phyloP scores from a whole-genome alignment of 2,329 filamentous ascomycete genomes.

The Thelonectria blattea region DNA sequence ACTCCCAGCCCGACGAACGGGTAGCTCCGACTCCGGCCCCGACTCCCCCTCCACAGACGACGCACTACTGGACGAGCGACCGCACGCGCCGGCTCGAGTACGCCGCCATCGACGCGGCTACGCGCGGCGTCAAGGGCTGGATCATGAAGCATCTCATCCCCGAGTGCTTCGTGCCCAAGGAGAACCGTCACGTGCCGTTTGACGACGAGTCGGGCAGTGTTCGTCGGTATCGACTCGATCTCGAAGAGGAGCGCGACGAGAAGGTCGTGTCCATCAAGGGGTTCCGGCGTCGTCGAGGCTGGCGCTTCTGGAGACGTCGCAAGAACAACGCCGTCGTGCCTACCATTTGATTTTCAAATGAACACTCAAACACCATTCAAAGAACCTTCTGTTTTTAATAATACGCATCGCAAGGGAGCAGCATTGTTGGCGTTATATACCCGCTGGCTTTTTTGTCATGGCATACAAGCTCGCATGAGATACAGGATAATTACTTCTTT shows the following conservation, averaged over 20 bases:
- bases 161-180: slow-evolving; percentile 63
- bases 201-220: slow-evolving; percentile 70
- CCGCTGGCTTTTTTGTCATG: slow-evolving; percentile 39
- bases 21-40: slow-evolving; percentile 37
- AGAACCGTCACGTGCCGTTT: slow-evolving; percentile 58
- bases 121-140: slow-evolving; percentile 66
- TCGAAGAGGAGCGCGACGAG: slow-evolving; percentile 53
- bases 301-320: slow-evolving; percentile 40
- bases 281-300: slow-evolving; percentile 35
- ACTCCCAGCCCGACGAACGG: slow-evolving; percentile 25
- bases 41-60: slow-evolving; percentile 61
- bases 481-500: slow-evolving; percentile 30
- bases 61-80: slow-evolving; percentile 72
- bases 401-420: slow-evolving; percentile 34
- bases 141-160: slow-evolving; percentile 63
- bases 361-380: no score
- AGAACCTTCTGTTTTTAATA: slow-evolving; percentile 13
- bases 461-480: slow-evolving; percentile 31
- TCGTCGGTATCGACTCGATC: slow-evolving; percentile 64
- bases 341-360: slow-evolving; percentile 8
- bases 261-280: slow-evolving; percentile 24
- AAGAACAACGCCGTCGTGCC: slow-evolving; percentile 24
- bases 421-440: slow-evolving; percentile 48
- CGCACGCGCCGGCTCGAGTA: slow-evolving; percentile 68
- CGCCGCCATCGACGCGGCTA: slow-evolving; percentile 69